phyloP scores from a whole-genome alignment of 768 basidiomycete genomes.

The Kwoniella bestiolae region DNA sequence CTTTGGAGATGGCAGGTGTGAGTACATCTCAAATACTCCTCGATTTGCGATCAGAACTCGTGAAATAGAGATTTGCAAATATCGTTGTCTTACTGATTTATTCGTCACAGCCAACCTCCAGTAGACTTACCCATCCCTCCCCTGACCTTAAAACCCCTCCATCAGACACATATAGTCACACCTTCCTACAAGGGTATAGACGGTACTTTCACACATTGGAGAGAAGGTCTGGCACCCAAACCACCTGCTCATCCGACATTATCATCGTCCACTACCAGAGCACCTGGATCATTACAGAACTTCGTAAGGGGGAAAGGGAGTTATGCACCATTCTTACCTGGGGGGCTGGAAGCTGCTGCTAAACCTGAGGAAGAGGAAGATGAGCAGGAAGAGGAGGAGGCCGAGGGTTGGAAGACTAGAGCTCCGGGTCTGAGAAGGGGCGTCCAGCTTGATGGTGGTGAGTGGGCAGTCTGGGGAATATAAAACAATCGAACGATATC shows the following conservation, averaged over 20 bases:
- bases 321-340: constrained; percentile 91
- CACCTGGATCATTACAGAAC: constrained; percentile 74
- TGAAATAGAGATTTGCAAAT: too few relatives aligned
- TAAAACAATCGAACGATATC: too few relatives aligned
- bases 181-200: constrained; percentile 49
- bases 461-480: too few relatives aligned
- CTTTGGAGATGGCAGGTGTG: constrained; percentile 84
- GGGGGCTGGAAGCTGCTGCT: constrained; percentile 75
- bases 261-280: constrained; percentile 81
- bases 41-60: neutral
- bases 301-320: constrained; percentile 95
- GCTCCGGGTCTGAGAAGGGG: constrained; percentile 85
- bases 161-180: constrained; percentile 52
- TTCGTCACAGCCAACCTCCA: constrained; percentile 61
- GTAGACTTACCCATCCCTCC: constrained; percentile 66
- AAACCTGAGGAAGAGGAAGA: constrained; percentile 20
- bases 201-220: constrained; percentile 61
- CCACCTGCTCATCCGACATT: constrained; percentile 65
- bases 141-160: constrained; percentile 41
- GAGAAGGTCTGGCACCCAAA: constrained; percentile 61
- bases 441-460: constrained; percentile 63
- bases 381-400: constrained; percentile 55
- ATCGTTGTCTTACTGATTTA: neutral
- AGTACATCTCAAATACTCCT: constrained; percentile 13
- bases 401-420: constrained; percentile 63